Evolutionary conservation across 495 filamentous ascomycete species (phyloP).

Genomic region (Tuber brumale): DNA sequence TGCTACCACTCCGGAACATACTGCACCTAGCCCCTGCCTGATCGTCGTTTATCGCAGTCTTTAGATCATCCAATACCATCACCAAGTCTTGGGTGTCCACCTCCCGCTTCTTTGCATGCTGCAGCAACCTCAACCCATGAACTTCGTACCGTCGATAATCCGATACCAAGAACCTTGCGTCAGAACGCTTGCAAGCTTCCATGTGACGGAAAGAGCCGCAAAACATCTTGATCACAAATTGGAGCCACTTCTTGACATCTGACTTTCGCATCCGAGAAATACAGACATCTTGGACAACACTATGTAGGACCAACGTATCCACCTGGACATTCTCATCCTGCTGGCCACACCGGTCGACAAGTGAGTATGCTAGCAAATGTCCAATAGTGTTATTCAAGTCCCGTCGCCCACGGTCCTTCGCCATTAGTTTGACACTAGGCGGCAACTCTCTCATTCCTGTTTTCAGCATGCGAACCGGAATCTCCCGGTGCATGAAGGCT

Average conservation of each 20-base stretch:
- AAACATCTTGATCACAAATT: constrained; percentile 55
- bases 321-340: constrained; percentile 59
- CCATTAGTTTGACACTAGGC: constrained; percentile 11
- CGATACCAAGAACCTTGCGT: constrained; percentile 53
- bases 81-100: constrained; percentile 17
- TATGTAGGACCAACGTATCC: constrained; percentile 60
- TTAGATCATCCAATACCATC: constrained; percentile 21
- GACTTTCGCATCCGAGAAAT: constrained; percentile 57
- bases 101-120: constrained; percentile 30
- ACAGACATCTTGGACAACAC: constrained; percentile 73
- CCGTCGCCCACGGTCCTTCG: constrained; percentile 46
- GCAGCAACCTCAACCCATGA: constrained; percentile 48
- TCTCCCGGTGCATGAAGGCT: constrained; percentile 64
- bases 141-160: constrained; percentile 66
- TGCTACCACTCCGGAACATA: constrained; percentile 27
- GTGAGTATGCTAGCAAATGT: constrained; percentile 43
- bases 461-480: constrained; percentile 71
- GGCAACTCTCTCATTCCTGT: constrained; percentile 36
- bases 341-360: constrained; percentile 46
- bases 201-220: constrained; percentile 59
- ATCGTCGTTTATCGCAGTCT: constrained; percentile 24
- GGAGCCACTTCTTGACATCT: constrained; percentile 58
- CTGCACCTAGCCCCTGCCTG: constrained; percentile 21
- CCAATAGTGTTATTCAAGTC: constrained; percentile 55
- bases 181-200: constrained; percentile 52